phyloP scores from a whole-genome alignment of 129 eudicot genomes.

The Pseudognaphalium luteoalbum region DNA sequence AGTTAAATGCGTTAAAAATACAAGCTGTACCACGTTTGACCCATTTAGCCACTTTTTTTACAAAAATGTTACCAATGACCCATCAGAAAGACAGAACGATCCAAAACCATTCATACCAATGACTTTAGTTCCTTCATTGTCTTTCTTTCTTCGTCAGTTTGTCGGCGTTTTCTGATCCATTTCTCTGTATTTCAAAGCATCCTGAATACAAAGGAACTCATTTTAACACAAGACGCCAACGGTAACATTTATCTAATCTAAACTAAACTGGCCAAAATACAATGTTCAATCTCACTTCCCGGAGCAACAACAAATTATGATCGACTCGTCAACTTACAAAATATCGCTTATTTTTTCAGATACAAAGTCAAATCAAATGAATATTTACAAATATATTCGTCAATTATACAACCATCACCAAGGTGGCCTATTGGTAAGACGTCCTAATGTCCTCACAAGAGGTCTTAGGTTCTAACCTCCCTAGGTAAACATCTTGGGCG shows the following conservation, averaged over 20 bases:
- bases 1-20: not conserved
- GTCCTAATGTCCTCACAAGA: no score
- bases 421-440: no score
- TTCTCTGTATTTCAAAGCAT: conserved; percentile 9
- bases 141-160: conserved; percentile 19
- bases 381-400: not conserved
- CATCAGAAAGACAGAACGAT: not conserved
- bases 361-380: not conserved
- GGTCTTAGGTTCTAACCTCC: no score
- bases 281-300: not conserved
- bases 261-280: not conserved
- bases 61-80: not conserved
- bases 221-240: not conserved
- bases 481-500: no score
- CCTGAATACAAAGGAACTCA: conserved; percentile 16
- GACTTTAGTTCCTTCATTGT: not conserved
- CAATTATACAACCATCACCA: no score
- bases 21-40: not conserved
- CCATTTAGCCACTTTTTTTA: not conserved
- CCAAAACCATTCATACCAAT: conserved; percentile 13
- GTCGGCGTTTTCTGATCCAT: conserved; percentile 8
- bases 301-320: not conserved
- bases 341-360: not conserved
- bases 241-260: not conserved
- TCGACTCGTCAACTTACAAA: not conserved